Base-by-base conservation (phyloP, 1,139 yeast species). In the Blastobotrys aristatus region DNA sequence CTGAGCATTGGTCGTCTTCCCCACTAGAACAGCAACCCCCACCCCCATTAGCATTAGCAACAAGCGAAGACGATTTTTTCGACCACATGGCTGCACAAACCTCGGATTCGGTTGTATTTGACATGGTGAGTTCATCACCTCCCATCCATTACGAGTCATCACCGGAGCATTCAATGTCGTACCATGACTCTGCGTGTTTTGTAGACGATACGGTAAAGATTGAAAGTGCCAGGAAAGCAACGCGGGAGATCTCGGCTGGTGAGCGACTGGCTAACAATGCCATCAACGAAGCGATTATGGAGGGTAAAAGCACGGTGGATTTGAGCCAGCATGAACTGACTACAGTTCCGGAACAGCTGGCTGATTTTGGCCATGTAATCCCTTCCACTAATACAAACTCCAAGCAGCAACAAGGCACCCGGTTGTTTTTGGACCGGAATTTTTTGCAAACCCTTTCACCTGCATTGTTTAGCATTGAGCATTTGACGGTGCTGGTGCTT, bases 331-430 rank as follows among this genome's bases (percentile, higher is more conserved):
- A 75, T 55, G 69, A 68, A 0, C 60, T 80, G 39, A 63, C 60
- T 5, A 65, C 68, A 4, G 62, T 82, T 2, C 86, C 88, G 0
- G 74, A 70, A 40, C 82, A 78, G 47, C 69, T 80, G 44, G 72
- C 68, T 26, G 87, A 81, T 57, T 64, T 80, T 54, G 69, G 71
- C 52, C 70, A 77, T 48, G 64, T 79, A 54, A 76, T 77, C 6
- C n/a, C n/a, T n/a, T 33, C 44, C 27, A 35, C 50, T 24, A 31
- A 48, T n/a, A 36, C 44, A 11, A 49, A 46, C n/a, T 43, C 35
- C 26, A 50, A 45, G 29, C 46, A n/a, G 41, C 48, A 27, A 32
- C 51, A 38, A 48, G 57, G 73, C 1, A 55, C 60, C 40, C 76
- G 76, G 48, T 59, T 82, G 16, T 77, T 74, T 57, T 70, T 81